Evolutionary conservation across 108 stramenopile species (phyloP), one percentile per base, ranked within the genome.

Genomic region (Parmales sp.): DNA sequence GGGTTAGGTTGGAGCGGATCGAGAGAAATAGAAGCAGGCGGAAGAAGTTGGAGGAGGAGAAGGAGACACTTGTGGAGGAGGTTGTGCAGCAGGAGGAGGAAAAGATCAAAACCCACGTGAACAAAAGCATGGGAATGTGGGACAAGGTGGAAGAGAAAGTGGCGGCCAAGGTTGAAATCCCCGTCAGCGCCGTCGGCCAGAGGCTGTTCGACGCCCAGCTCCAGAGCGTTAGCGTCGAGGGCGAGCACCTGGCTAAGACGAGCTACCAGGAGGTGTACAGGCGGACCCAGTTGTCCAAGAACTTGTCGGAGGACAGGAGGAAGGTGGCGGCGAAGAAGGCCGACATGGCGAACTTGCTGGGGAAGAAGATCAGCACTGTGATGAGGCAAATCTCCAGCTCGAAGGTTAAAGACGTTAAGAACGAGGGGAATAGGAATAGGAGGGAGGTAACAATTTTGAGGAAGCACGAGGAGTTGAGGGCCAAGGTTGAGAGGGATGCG

Each of bases 181-280:
- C 19, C 3, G 11, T 48, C 3, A 13, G 16, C 16, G 31, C 54
- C 31, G 36, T 60, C 31, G 54, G 54, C 26, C 8, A 60, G 2
- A 28, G 54, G 26, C 54, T 60, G 31, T 60, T 60, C 54, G 26
- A 60, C 54, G 54, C 54, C n/a, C 54, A 60, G 26, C 20, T 60
- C n/a, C n/a, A 60, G 26, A 34, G 31, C 26, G 26, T 26, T 13
- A 34, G 29, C 31, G 54, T 60, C 5, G 54, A 60, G 54, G 54
- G 54, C 13, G 54, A 60, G 2, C 54, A 60, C 54, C 26, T 60
- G 54, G 2, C 16, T 6, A 28, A 34, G 20, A 60, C 54, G 29
- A 34, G 29, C 54, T 13, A 60, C 16, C 29, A 28, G 29, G 54
- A 60, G 36, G 36, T 60, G 5, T 60, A 34, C 54, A 60, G 20